A percentile compares a stretch with the other conserved stretches of the same genome.
Evolutionary conservation across 1,284 basidiomycete genomes (phyloP).

Genomic region (Apiotrichum veenhuisii): DNA sequence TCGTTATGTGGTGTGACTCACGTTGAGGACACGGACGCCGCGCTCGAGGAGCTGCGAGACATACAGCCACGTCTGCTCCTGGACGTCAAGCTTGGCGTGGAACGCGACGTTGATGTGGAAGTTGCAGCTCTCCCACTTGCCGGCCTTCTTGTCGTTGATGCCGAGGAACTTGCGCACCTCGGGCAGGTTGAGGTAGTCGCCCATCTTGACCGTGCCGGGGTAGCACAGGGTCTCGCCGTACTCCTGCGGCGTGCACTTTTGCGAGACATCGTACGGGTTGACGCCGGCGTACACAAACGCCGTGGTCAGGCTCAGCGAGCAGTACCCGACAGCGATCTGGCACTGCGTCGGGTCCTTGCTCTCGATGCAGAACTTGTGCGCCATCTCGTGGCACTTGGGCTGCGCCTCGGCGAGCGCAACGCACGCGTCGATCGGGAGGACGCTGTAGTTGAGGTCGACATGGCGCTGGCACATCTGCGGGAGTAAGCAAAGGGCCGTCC

Average conservation of each 20-base stretch:
- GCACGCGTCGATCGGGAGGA: slow-evolving; percentile 36
- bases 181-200: slow-evolving; percentile 57
- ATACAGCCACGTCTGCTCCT: slow-evolving; percentile 54
- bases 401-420: slow-evolving; percentile 40
- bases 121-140: slow-evolving; percentile 57
- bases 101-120: slow-evolving; percentile 48
- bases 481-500: slow-evolving; percentile 6
- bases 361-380: slow-evolving; percentile 32
- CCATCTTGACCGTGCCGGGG: slow-evolving; percentile 45
- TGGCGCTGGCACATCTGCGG: slow-evolving; percentile 33
- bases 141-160: slow-evolving; percentile 51
- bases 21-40: slow-evolving; percentile 63
- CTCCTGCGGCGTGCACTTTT: slow-evolving; percentile 55
- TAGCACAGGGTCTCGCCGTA: slow-evolving; percentile 49
- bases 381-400: slow-evolving; percentile 38
- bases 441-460: slow-evolving; percentile 33
- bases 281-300: slow-evolving; percentile 39
- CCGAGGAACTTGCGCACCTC: slow-evolving; percentile 59
- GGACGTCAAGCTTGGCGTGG: slow-evolving; percentile 30
- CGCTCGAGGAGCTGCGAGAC: slow-evolving; percentile 69
- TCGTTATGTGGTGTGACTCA: not conserved
- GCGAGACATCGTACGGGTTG: slow-evolving; percentile 62
- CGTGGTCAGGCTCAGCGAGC: slow-evolving; percentile 49
- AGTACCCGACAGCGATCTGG: slow-evolving; percentile 59
- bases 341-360: slow-evolving; percentile 60